Evolutionary conservation across 1,284 basidiomycete species (phyloP).

Genomic region (Xerocomus amazonicus): DNA sequence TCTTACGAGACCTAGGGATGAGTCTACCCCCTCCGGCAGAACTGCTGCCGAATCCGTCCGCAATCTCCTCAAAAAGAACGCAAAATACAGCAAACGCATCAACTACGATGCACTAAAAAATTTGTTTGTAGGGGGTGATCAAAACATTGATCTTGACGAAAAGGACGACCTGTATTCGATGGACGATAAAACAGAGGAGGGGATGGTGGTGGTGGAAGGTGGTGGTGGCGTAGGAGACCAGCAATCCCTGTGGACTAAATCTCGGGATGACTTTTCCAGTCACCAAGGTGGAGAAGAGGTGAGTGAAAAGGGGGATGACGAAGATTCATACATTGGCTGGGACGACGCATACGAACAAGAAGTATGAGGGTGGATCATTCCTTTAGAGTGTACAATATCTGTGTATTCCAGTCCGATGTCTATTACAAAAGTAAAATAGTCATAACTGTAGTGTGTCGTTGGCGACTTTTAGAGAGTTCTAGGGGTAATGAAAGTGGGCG

Average conservation of each 20-base stretch:
- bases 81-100: constrained; percentile 84
- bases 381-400: neutral
- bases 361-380: constrained; percentile 26
- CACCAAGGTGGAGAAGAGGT: constrained; percentile 28
- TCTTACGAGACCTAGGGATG: constrained; percentile 66
- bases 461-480: constrained; percentile 26
- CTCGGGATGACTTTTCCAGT: constrained; percentile 12
- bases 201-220: constrained; percentile 44
- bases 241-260: constrained; percentile 11
- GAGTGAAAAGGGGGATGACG: constrained; percentile 34
- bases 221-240: constrained; percentile 30
- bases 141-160: constrained; percentile 34
- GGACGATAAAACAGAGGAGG: constrained; percentile 53
- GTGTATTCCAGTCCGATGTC: constrained; percentile 9
- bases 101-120: constrained; percentile 84
- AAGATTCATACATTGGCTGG: constrained; percentile 32
- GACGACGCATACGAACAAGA: constrained; percentile 44
- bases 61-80: constrained; percentile 76
- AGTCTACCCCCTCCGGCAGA: constrained; percentile 64
- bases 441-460: constrained; percentile 28
- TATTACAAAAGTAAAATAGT: constrained; percentile 27
- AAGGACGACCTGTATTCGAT: constrained; percentile 38
- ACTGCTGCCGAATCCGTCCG: constrained; percentile 80
- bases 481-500: constrained; percentile 2
- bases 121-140: constrained; percentile 58